These are phyloP conservation scores for Thielaviopsis musarum DNA, from an alignment of 2,329 filamentous ascomycete genomes.

Conservation along the genomic window DNA sequence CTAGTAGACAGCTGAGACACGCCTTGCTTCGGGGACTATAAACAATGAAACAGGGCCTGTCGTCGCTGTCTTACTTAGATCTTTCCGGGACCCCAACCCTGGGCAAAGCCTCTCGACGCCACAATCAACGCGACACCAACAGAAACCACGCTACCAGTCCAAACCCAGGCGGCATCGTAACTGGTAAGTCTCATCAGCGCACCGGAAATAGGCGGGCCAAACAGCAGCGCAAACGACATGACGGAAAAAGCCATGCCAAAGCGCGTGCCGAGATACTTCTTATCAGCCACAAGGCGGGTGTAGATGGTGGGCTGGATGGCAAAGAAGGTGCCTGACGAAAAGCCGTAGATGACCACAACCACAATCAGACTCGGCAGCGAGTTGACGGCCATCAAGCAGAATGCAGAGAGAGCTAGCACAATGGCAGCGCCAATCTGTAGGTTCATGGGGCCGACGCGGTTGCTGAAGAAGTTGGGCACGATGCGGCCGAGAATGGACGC, in stretches of 20 bases:
- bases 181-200: slow-evolving; percentile 19
- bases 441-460: slow-evolving; percentile 25
- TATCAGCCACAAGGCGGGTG: slow-evolving; percentile 24
- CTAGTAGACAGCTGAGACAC: no score
- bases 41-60: no score
- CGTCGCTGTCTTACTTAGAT: neutral
- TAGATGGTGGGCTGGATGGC: slow-evolving; percentile 26
- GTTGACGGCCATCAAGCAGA: slow-evolving; percentile 25
- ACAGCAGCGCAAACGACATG: slow-evolving; percentile 21
- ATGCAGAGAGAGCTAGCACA: slow-evolving; percentile 19
- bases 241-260: slow-evolving; percentile 26
- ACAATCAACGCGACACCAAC: neutral
- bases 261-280: slow-evolving; percentile 24
- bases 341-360: slow-evolving; percentile 29
- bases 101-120: neutral
- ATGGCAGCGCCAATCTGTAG: slow-evolving; percentile 22
- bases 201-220: slow-evolving; percentile 23
- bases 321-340: slow-evolving; percentile 29
- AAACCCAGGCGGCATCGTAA: slow-evolving; percentile 5
- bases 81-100: neutral
- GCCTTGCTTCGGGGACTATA: no score
- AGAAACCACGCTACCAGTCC: slow-evolving; percentile 1
- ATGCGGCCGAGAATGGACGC: slow-evolving; percentile 32
- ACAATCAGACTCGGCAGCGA: slow-evolving; percentile 22
- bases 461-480: slow-evolving; percentile 27